Evolutionary conservation across 768 basidiomycete species (phyloP).

Genomic region (Ramaria sp.): DNA sequence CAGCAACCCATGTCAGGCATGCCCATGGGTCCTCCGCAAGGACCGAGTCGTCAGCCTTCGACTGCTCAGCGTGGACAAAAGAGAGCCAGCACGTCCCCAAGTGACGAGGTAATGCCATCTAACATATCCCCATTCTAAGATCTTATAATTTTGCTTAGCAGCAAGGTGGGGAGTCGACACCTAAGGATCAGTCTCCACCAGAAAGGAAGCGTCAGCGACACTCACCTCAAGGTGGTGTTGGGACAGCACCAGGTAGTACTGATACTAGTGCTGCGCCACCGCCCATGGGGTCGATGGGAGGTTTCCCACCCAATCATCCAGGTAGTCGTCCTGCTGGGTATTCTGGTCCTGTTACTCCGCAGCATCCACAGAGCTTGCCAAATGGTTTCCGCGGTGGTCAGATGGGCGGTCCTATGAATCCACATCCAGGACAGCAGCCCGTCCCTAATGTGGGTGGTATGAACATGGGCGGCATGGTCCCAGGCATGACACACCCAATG

Average conservation of each 20-base stretch:
- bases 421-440: constrained; percentile 19
- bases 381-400: constrained; percentile 24
- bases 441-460: constrained; percentile 19
- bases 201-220: constrained; percentile 42
- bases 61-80: constrained; percentile 26
- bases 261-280: constrained; percentile 15
- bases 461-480: constrained; percentile 21
- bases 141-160: constrained; percentile 4
- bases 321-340: constrained; percentile 22
- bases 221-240: constrained; percentile 33
- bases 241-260: constrained; percentile 10
- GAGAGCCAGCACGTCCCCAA: constrained; percentile 51
- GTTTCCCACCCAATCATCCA: constrained; percentile 23
- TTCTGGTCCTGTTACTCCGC: constrained; percentile 24
- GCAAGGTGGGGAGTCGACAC: constrained; percentile 33
- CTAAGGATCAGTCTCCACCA: constrained; percentile 45
- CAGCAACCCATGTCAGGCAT: constrained; percentile 19
- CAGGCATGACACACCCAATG: constrained; percentile 15
- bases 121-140: constrained; percentile 6
- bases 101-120: constrained; percentile 38
- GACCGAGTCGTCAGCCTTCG: constrained; percentile 18
- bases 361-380: constrained; percentile 28
- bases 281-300: constrained; percentile 25
- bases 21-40: constrained; percentile 11
- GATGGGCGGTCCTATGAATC: constrained; percentile 27